Conservation (phyloP, 805 yeast species). For the Ogataea nonfermentans region DNA sequence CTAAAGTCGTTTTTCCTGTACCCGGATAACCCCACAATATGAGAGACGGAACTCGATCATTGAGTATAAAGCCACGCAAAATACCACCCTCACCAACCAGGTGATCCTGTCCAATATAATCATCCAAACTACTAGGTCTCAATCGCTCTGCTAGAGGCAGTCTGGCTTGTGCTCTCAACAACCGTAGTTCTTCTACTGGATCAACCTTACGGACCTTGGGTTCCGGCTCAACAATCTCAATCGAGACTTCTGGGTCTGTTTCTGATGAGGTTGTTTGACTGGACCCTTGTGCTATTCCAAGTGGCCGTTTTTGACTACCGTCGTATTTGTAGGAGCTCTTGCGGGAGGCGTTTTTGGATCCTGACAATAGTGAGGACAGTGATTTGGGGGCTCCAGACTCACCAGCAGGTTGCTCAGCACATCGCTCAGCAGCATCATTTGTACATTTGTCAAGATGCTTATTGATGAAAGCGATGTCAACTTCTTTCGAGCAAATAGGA, state of each 20-base stretch:
- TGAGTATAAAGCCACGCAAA: constrained; percentile 59
- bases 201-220: constrained; percentile 7
- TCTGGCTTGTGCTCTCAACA: constrained; percentile 23
- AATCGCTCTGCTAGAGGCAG: constrained; percentile 72
- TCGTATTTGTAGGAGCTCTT: constrained; percentile 17
- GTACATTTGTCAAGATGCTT: constrained; percentile 36
- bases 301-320: constrained; percentile 6
- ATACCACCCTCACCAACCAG: constrained; percentile 65
- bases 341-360: constrained; percentile 10
- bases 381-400: constrained; percentile 6
- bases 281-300: neutral
- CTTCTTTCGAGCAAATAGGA: constrained; percentile 34
- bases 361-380: constrained; percentile 17
- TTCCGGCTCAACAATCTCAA: constrained; percentile 6
- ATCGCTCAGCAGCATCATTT: constrained; percentile 4
- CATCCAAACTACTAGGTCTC: constrained; percentile 70
- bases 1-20: constrained; percentile 85
- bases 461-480: constrained; percentile 32
- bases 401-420: constrained; percentile 5
- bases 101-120: constrained; percentile 84
- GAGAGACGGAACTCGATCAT: constrained; percentile 77
- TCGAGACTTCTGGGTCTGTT: constrained; percentile 3
- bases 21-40: constrained; percentile 97
- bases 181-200: constrained; percentile 20
- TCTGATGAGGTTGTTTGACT: constrained; percentile 8